These are phyloP conservation scores for Neurospora sp. DNA, from an alignment of 495 filamentous ascomycete species.

Conservation along the genomic window DNA sequence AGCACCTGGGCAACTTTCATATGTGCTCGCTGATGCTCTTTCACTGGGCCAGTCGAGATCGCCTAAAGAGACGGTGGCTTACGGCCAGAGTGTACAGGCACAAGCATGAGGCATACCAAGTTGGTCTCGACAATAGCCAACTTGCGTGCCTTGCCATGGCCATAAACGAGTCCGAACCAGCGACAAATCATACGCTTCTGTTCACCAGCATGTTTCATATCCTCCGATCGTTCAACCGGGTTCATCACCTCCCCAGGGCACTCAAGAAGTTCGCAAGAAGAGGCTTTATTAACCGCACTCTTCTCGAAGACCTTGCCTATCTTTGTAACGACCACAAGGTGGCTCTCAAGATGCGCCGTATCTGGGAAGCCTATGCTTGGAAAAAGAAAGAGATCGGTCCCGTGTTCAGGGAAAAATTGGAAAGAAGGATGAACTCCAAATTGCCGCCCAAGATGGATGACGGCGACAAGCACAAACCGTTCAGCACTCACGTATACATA, in stretches of 20 bases:
- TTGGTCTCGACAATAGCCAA: slow-evolving; percentile 7
- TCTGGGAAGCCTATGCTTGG: background rate
- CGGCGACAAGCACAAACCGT: background rate
- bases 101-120: slow-evolving; percentile 1
- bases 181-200: background rate
- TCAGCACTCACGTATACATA: background rate
- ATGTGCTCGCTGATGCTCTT: slow-evolving; percentile 16
- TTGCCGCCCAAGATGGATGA: background rate
- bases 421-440: background rate
- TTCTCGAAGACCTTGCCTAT: background rate
- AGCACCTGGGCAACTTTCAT: slow-evolving; percentile 7
- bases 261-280: background rate
- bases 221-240: background rate
- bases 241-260: background rate
- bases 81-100: background rate
- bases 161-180: slow-evolving; percentile 10
- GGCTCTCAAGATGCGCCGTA: background rate
- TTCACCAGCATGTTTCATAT: slow-evolving; percentile 13
- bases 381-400: background rate
- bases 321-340: background rate
- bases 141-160: slow-evolving; percentile 20
- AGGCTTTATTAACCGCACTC: background rate
- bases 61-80: background rate
- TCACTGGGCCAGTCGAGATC: slow-evolving; percentile 21
- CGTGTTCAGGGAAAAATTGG: background rate